phyloP scores from a whole-genome alignment of 176 grass and related monocot genomes.

The Oryza coarctata region DNA sequence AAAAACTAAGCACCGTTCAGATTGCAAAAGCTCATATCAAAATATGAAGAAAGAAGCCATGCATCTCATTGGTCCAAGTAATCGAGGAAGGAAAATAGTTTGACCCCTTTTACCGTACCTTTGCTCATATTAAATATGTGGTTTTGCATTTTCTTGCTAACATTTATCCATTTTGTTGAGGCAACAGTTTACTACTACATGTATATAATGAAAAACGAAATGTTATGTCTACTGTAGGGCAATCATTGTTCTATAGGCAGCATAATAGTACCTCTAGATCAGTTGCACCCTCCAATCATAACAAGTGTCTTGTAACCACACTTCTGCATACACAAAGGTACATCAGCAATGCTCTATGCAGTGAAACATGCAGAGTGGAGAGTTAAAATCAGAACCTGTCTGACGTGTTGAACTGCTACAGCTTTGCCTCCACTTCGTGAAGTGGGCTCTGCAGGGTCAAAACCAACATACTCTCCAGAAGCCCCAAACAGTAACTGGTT shows the following conservation, averaged over 20 bases:
- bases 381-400: slow-evolving; percentile 50
- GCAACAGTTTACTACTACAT: background rate
- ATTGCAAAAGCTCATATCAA: background rate
- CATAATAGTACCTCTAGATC: slow-evolving; percentile 69
- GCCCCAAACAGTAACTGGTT: slow-evolving; percentile 80
- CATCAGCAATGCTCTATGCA: slow-evolving; percentile 20
- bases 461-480: slow-evolving; percentile 76
- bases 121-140: background rate
- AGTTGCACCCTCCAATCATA: slow-evolving; percentile 96
- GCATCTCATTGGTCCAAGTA: background rate
- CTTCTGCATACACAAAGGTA: slow-evolving; percentile 25
- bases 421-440: slow-evolving; percentile 90
- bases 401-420: slow-evolving; percentile 77
- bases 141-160: background rate
- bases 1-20: background rate
- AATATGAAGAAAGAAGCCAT: background rate
- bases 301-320: slow-evolving; percentile 40
- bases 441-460: slow-evolving; percentile 82
- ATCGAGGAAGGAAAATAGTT: background rate
- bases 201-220: background rate
- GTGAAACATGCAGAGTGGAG: background rate
- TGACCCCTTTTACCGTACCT: background rate
- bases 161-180: background rate
- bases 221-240: background rate
- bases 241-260: background rate